phyloP scores from a whole-genome alignment of 345 rosid species.

The Cardiospermum halicacabum region DNA sequence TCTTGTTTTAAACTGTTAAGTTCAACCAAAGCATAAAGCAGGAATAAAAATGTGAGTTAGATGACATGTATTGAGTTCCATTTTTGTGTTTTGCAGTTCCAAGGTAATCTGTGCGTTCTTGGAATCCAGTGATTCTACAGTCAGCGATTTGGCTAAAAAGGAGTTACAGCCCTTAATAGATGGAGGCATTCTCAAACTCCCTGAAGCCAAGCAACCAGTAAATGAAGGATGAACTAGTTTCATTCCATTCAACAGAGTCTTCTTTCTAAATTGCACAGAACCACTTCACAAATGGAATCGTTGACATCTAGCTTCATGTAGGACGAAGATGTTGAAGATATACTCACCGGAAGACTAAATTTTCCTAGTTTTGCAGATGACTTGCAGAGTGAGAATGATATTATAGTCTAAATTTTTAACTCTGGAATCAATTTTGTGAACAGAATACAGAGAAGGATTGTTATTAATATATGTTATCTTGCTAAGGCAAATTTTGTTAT shows the following conservation, averaged over 20 bases:
- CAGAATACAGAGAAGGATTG: neutral
- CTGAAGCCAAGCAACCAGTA: slow-evolving; percentile 29
- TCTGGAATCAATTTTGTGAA: neutral
- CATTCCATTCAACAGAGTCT: neutral
- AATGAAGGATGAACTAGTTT: slow-evolving; percentile 25
- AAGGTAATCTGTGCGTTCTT: slow-evolving; percentile 68
- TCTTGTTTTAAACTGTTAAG: neutral
- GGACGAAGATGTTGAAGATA: neutral
- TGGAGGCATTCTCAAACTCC: slow-evolving; percentile 49
- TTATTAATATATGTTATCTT: neutral
- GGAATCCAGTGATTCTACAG: slow-evolving; percentile 52
- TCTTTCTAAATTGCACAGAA: neutral
- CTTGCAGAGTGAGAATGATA: neutral
- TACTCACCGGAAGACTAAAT: neutral
- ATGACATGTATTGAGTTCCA: neutral
- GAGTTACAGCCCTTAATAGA: slow-evolving; percentile 73
- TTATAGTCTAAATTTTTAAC: neutral
- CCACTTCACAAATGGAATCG: neutral
- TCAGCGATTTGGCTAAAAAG: slow-evolving; percentile 39
- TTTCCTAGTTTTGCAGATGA: neutral
- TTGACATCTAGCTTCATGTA: neutral
- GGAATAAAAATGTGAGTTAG: neutral
- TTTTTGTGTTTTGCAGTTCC: slow-evolving; percentile 49
- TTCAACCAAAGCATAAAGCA: neutral
- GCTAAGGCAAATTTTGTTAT: neutral